Percentiles rank a stretch among this genome's conserved stretches.
These are phyloP conservation scores for Schrenkiella parvula DNA, from an alignment of 345 rosid species.

Conservation along the genomic window DNA sequence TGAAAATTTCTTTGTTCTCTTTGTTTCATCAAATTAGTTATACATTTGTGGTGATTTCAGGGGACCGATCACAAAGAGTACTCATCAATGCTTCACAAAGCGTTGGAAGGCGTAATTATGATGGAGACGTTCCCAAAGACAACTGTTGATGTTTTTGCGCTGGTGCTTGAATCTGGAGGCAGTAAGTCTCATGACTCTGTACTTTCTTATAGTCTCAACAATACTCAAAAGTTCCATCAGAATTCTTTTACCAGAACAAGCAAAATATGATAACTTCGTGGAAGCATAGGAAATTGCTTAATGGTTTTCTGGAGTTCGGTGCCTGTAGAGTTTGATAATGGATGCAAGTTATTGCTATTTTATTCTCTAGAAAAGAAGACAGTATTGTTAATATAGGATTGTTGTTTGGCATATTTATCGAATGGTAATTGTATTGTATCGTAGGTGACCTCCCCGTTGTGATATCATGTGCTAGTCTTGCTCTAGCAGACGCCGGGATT, in stretches of 20 bases:
- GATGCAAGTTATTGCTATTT: neutral
- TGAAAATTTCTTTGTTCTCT: neutral
- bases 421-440: conserved; percentile 17
- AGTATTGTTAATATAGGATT: neutral
- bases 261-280: neutral
- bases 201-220: neutral
- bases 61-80: conserved; percentile 73
- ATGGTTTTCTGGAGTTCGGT: neutral
- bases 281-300: neutral
- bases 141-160: conserved; percentile 90
- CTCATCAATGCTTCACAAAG: conserved; percentile 89
- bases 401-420: neutral
- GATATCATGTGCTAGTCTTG: conserved; percentile 94
- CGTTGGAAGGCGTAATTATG: conserved; percentile 84
- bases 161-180: conserved; percentile 97
- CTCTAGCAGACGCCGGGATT: conserved; percentile 94
- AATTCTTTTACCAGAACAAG: neutral
- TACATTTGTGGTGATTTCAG: conserved; percentile 29
- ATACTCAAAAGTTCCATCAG: neutral
- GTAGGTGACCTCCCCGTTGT: conserved; percentile 91
- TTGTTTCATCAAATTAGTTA: conserved; percentile 7
- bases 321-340: neutral
- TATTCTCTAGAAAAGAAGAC: neutral
- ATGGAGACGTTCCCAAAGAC: conserved; percentile 90
- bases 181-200: conserved; percentile 48